Evolutionary conservation across 306 rosid species (phyloP).

Genomic region (Prosopis cineraria): DNA sequence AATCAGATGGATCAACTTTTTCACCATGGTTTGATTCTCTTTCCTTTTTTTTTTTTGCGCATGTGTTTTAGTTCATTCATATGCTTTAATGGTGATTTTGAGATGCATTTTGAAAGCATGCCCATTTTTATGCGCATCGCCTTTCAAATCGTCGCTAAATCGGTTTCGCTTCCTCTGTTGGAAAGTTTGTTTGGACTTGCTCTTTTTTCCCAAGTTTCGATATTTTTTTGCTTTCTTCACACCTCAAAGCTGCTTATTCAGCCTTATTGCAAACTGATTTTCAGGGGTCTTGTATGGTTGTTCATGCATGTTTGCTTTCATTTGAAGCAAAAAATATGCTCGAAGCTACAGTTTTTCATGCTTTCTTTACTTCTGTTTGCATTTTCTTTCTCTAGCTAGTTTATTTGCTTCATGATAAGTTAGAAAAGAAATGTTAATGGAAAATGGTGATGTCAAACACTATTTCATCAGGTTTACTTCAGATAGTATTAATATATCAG

Average conservation of each 20-base stretch:
- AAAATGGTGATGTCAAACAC: not conserved
- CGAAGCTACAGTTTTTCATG: conserved; percentile 29
- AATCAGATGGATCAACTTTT: conserved; percentile 93
- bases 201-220: not conserved
- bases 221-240: not conserved
- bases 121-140: not conserved
- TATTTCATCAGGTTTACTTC: not conserved
- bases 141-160: conserved; percentile 6
- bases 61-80: not conserved
- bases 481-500: not conserved
- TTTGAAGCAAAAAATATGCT: conserved; percentile 8
- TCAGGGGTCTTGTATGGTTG: not conserved
- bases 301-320: conserved; percentile 17
- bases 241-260: not conserved
- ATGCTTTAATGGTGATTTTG: not conserved
- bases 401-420: not conserved
- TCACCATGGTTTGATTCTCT: conserved; percentile 66
- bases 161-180: conserved; percentile 24
- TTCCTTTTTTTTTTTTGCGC: not conserved
- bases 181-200: conserved; percentile 7
- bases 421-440: not conserved
- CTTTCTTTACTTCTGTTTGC: conserved; percentile 8
- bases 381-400: conserved; percentile 20
- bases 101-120: conserved; percentile 2
- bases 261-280: not conserved